Evolutionary conservation across 345 rosid genomes (phyloP).

Genomic region (Ceriops zippeliana): DNA sequence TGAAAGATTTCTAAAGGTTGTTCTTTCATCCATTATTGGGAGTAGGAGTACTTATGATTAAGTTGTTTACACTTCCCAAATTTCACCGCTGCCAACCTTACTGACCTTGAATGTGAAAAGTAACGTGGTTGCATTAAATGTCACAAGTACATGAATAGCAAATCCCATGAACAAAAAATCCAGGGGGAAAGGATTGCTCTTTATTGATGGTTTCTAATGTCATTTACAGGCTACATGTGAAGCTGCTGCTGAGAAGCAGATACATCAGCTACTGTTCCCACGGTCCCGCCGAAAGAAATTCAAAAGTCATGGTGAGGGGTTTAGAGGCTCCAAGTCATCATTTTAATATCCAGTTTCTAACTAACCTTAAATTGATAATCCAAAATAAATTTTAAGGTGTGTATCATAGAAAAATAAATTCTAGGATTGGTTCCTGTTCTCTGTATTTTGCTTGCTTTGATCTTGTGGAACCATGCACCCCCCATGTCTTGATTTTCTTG

Average conservation of each 20-base stretch:
- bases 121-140: too few relatives aligned
- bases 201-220: not conserved
- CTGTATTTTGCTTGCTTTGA: not conserved
- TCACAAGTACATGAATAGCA: too few relatives aligned
- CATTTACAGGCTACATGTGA: conserved; percentile 61
- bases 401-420: conserved; percentile 3
- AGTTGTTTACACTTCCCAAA: too few relatives aligned
- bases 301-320: conserved; percentile 40
- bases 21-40: too few relatives aligned
- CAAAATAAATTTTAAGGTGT: not conserved
- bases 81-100: too few relatives aligned
- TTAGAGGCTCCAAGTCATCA: conserved; percentile 19
- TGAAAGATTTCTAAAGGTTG: too few relatives aligned
- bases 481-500: not conserved
- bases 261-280: conserved; percentile 73
- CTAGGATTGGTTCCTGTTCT: not conserved
- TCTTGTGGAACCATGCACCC: not conserved
- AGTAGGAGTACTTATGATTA: too few relatives aligned
- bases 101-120: too few relatives aligned
- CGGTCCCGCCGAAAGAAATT: conserved; percentile 75
- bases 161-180: too few relatives aligned
- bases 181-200: not conserved
- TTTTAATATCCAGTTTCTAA: conserved; percentile 6
- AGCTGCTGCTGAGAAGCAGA: conserved; percentile 81
- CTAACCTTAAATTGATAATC: conserved; percentile 1